These are phyloP conservation scores for Amyloporia xantha DNA, from an alignment of 768 basidiomycete species.

Conservation along the genomic window DNA sequence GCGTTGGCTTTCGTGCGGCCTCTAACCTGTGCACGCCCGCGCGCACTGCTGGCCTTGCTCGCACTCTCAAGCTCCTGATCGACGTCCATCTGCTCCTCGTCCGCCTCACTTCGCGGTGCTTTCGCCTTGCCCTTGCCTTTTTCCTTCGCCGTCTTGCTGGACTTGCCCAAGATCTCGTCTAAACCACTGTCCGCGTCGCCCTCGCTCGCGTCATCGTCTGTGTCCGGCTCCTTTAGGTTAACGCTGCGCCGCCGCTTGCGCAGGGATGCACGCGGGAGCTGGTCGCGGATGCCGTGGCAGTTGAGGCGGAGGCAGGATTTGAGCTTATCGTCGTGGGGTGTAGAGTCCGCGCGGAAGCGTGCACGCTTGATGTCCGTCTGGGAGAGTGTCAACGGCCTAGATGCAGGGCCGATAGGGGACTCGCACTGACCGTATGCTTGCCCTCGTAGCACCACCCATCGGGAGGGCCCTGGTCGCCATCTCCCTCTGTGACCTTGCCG, in stretches of 20 bases:
- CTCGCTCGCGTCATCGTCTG: constrained; percentile 20
- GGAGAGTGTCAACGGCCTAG: too few species aligned
- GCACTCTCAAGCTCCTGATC: constrained; percentile 17
- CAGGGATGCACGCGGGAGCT: constrained; percentile 17
- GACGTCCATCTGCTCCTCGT: constrained; percentile 21
- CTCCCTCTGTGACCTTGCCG: constrained; percentile 62
- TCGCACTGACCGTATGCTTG: constrained; percentile 56
- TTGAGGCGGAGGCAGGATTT: constrained; percentile 48
- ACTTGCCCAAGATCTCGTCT: constrained; percentile 24
- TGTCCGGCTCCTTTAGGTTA: constrained; percentile 19
- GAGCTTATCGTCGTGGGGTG: constrained; percentile 60
- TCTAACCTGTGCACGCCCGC: neutral
- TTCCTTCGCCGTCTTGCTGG: constrained; percentile 9
- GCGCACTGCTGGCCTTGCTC: constrained; percentile 14
- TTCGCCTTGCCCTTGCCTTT: constrained; percentile 16
- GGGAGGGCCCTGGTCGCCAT: constrained; percentile 77
- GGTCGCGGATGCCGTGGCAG: constrained; percentile 40
- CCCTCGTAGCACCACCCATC: constrained; percentile 88
- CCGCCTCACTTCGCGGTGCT: constrained; percentile 10
- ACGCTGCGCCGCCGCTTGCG: constrained; percentile 24
- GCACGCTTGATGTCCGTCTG: constrained; percentile 73
- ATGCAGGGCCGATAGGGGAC: too few species aligned
- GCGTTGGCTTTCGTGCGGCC: neutral
- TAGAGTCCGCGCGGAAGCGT: constrained; percentile 72
- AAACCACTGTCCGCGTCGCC: constrained; percentile 26